A percentile compares a stretch with the other conserved stretches of the same genome.
These are phyloP conservation scores for Nicotiana noctiflora DNA, from an alignment of 257 asterid genomes.

Conservation along the genomic window DNA sequence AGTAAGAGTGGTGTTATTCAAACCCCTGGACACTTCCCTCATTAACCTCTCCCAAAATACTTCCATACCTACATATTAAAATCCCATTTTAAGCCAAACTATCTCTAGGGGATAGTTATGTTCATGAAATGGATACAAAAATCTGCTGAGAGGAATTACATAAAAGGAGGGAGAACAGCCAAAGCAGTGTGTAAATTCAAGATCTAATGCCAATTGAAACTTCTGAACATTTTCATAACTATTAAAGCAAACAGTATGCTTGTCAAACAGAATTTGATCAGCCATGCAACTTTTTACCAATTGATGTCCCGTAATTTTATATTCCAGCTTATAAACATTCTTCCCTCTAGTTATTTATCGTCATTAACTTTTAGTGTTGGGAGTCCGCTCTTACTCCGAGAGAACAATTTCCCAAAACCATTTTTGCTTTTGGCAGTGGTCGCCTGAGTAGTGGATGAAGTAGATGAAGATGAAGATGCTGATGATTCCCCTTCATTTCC, in stretches of 20 bases:
- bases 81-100: background rate
- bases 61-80: background rate
- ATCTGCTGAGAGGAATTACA: background rate
- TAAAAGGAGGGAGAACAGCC: background rate
- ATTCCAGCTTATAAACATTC: background rate
- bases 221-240: background rate
- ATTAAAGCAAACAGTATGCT: conserved; percentile 1
- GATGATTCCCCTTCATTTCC: conserved; percentile 39
- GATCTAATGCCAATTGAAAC: background rate
- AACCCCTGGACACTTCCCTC: background rate
- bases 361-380: conserved; percentile 22
- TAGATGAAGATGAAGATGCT: conserved; percentile 28
- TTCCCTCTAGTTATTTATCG: conserved; percentile 2
- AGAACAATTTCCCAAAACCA: conserved; percentile 52
- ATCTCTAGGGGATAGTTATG: background rate
- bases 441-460: conserved; percentile 28
- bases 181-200: background rate
- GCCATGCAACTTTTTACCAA: background rate
- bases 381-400: conserved; percentile 38
- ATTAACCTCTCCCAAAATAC: background rate
- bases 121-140: background rate
- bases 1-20: background rate
- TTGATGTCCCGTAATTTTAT: background rate
- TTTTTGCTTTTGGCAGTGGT: conserved; percentile 34
- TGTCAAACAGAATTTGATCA: conserved; percentile 8